Evolutionary conservation across 805 yeast genomes (phyloP), one percentile per base, ranked within the genome.

Genomic region (Yarrowia sp.): DNA sequence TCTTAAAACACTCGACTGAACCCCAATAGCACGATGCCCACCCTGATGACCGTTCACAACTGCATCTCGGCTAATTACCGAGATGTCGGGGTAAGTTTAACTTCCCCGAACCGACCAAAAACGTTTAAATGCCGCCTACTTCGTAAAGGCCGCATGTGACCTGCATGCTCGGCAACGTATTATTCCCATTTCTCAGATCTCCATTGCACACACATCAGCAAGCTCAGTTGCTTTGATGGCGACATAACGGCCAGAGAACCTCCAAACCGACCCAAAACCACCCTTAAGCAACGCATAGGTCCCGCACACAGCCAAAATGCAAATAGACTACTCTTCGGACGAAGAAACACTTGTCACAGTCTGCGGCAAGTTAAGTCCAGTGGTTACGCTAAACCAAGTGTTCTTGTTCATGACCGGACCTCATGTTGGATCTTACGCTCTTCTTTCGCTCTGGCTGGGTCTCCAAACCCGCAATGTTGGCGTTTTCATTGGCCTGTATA

Each of bases 341-440:
- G 58, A 51, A 18, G 58, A 51, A 22, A 38, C 58, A 4, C 43
- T 51, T 14, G 58, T 18, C 6, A 51, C 17, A 4, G 43, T 36
- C 18, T 51, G 58, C 15, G 11, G 38, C 14, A 18, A 22, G 7
- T 18, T 51, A 6, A n/a, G 14, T 0, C 58, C 58, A 1, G 43
- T 51, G 3, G 14, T 14, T 8, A 51, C 58, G 1, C 43, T 51
- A n/a, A 51, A 51, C 58, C 58, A 51, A 43, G 32, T 51, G 5
- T 51, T 51, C 7, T 43, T 51, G 42, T 51, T 51, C 43, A 51
- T 51, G 58, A 51, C 58, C 2, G 58, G 58, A 1, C 58, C 58
- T 2, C 58, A 51, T 10, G 43, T 51, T 9, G 58, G 58, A 14
- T 9, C 58, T 8, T 51, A 51, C 35, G 58, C 58, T n/a, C 58